A percentile compares a stretch with the other conserved stretches of the same genome.
These are phyloP conservation scores for Podosphaera leucotricha DNA, from an alignment of 2,329 filamentous ascomycete species.

Conservation along the genomic window DNA sequence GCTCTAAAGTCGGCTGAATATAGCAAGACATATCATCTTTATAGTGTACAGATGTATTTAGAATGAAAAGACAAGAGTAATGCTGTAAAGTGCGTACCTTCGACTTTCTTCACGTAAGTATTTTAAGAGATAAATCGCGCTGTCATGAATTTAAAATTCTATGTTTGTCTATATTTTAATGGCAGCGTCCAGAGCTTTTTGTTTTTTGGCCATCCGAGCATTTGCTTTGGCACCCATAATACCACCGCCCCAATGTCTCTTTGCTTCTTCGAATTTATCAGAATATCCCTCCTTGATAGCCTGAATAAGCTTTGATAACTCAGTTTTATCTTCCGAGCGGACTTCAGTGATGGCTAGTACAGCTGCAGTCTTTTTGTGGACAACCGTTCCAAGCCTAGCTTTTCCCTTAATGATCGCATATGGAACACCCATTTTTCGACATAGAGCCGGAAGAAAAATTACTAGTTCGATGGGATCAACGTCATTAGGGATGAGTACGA, in stretches of 20 bases:
- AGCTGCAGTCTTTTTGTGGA: constrained; percentile 99
- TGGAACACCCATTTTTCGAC: constrained; percentile 99
- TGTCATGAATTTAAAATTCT: too few relatives aligned
- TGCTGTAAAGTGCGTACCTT: too few relatives aligned
- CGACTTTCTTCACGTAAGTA: too few relatives aligned
- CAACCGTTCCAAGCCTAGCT: constrained; percentile 93
- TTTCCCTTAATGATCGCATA: constrained; percentile 99
- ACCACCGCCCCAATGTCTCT: constrained; percentile 95
- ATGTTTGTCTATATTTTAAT: constrained; percentile 69
- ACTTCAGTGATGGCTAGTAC: constrained; percentile 93
- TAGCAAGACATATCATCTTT: too few relatives aligned
- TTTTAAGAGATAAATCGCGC: too few relatives aligned
- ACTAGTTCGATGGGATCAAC: constrained; percentile 99
- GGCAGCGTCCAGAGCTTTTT: constrained; percentile 74
- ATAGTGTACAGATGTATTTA: too few relatives aligned
- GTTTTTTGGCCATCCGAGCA: constrained; percentile 38
- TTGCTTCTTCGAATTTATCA: constrained; percentile 79
- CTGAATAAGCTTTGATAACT: constrained; percentile 89
- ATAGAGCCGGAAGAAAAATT: constrained; percentile 95
- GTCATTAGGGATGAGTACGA: constrained; percentile 97
- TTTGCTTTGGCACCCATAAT: constrained; percentile 97
- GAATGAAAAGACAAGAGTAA: too few relatives aligned
- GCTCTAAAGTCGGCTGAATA: too few relatives aligned
- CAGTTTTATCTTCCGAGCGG: constrained; percentile 91
- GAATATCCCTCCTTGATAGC: constrained; percentile 96